These are phyloP conservation scores for Penicillium pancosmium DNA, from an alignment of 495 filamentous ascomycete species.

Conservation along the genomic window DNA sequence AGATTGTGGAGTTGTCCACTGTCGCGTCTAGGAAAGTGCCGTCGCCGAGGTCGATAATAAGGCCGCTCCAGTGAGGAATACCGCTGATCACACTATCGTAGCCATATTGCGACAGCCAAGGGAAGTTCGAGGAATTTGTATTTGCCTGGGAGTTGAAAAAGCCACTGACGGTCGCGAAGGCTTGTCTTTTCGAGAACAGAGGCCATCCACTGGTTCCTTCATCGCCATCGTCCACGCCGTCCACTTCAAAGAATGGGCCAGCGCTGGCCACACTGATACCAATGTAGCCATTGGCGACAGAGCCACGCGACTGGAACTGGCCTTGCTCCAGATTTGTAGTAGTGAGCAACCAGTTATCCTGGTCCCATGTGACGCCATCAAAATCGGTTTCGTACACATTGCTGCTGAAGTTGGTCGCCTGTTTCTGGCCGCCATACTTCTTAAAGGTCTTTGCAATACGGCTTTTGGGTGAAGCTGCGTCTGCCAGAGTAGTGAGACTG, in stretches of 20 bases:
- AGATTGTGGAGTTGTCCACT: constrained; percentile 61
- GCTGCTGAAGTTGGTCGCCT: constrained; percentile 17
- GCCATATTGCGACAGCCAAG: constrained; percentile 72
- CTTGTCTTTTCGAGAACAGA: constrained; percentile 65
- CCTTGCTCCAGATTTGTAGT: constrained; percentile 60
- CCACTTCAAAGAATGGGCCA: constrained; percentile 72
- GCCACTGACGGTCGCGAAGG: constrained; percentile 73
- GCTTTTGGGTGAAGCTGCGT: constrained; percentile 12
- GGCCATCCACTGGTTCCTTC: constrained; percentile 76
- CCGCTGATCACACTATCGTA: constrained; percentile 74
- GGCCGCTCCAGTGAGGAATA: constrained; percentile 68
- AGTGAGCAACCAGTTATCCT: constrained; percentile 61
- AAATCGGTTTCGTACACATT: constrained; percentile 52
- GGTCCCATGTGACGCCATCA: constrained; percentile 61
- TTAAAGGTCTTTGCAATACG: constrained; percentile 19
- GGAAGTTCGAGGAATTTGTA: constrained; percentile 68
- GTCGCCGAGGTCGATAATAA: constrained; percentile 60
- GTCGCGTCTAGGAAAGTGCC: constrained; percentile 60
- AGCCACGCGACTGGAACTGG: constrained; percentile 63
- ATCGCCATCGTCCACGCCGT: constrained; percentile 46
- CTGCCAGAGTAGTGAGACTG: constrained; percentile 9
- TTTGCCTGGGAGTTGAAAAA: constrained; percentile 69
- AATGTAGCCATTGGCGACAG: constrained; percentile 65
- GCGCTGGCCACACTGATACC: constrained; percentile 63
- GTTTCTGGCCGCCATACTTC: constrained; percentile 15